Evolutionary conservation across 345 rosid genomes (phyloP), one percentile per base, ranked within the genome.

Genomic region (Mangifera indica): DNA sequence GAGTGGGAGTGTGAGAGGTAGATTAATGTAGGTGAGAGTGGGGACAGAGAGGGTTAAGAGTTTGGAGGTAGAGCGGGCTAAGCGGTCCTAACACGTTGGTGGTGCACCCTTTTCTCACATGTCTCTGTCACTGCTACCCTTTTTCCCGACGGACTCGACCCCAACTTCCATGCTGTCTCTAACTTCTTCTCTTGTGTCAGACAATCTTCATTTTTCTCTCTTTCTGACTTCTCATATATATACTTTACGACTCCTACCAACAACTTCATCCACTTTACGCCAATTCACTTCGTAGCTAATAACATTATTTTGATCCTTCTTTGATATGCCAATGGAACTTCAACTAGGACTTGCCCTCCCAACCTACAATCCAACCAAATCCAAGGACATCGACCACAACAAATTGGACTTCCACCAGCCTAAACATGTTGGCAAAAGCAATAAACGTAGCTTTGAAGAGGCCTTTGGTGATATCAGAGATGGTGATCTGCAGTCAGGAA

Each of bases 61-160:
- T 37, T n/a, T 21, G 75, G 26, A 54, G 40, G 32, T 34, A 49
- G 2, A 20, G 37, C 20, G 71, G 74, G 57, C 60, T 66, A 52
- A 67, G 69, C 70, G 74, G 80, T 76, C 72, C 67, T 49, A 46
- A 65, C 79, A 78, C 77, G 71, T 71, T 52, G 85, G 66, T 42
- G 67, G 66, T 42, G 67, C 80, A 25, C 48, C n/a, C 67, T 65
- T 80, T 80, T 73, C 61, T 78, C 51, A 48, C 46, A 64, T 81
- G 90, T 84, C 86, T 70, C 63, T 66, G 75, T 87, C 89, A 81
- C n/a, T 91, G 93, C 76, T 74, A 70, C 81, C 60, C 82, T 79
- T 87, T 88, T 85, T 44, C 61, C 93, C 91, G 90, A 88, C n/a
- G n/a, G n/a, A n/a, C n/a, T n/a, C n/a, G n/a, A n/a, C n/a, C 93